Percentiles rank a stretch among this genome's conserved stretches.
These are phyloP conservation scores for Begonia masoniana DNA, from an alignment of 306 rosid genomes.

Conservation along the genomic window DNA sequence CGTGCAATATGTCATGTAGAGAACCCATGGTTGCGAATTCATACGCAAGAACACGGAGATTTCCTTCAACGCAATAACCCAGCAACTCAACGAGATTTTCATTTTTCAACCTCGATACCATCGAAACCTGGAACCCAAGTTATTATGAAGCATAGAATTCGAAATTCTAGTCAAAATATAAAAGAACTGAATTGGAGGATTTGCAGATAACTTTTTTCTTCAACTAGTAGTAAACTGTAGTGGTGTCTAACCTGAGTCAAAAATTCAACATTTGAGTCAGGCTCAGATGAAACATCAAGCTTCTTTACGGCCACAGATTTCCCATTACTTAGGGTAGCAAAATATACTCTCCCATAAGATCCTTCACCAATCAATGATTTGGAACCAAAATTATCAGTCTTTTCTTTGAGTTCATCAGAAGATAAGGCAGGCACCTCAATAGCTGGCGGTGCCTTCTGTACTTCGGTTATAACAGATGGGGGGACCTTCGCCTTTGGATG, in stretches of 20 bases:
- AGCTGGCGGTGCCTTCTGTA: slow-evolving; percentile 70
- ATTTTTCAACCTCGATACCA: slow-evolving; percentile 85
- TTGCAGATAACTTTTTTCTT: too few relatives aligned
- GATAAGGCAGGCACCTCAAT: slow-evolving; percentile 89
- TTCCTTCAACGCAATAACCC: slow-evolving; percentile 95
- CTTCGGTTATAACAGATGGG: slow-evolving; percentile 54
- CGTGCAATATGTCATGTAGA: slow-evolving; percentile 92
- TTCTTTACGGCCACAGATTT: slow-evolving; percentile 87
- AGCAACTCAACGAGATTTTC: slow-evolving; percentile 91
- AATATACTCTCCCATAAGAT: slow-evolving; percentile 93
- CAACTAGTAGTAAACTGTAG: too few relatives aligned
- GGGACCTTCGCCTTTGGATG: slow-evolving; percentile 41
- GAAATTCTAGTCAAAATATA: too few relatives aligned
- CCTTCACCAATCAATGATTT: slow-evolving; percentile 98
- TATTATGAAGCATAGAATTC: too few relatives aligned
- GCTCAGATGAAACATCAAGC: slow-evolving; percentile 92
- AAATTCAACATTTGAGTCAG: slow-evolving; percentile 78
- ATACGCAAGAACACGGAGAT: slow-evolving; percentile 81
- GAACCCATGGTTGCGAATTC: slow-evolving; percentile 99
- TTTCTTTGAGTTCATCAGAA: slow-evolving; percentile 86
- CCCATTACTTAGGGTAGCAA: slow-evolving; percentile 60
- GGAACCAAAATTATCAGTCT: slow-evolving; percentile 92
- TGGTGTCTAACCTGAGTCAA: slow-evolving; percentile 54
- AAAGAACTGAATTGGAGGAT: too few relatives aligned
- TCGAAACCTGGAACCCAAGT: slow-evolving; percentile 45